Conservation (phyloP, 2,329 filamentous ascomycete species). For the Parastagonospora nodorum region DNA sequence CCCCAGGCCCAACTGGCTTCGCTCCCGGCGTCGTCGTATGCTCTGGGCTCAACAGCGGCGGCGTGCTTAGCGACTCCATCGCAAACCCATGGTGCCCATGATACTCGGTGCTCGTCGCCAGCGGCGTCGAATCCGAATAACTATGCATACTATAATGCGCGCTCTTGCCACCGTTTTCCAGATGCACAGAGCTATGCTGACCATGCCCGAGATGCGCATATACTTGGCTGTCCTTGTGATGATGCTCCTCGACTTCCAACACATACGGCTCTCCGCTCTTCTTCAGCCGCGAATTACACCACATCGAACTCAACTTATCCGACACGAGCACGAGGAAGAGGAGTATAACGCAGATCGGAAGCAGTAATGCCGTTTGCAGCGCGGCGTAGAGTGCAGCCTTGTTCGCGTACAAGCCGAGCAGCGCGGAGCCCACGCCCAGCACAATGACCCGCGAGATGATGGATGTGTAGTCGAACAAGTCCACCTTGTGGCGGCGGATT, state of each 20-base stretch:
- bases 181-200: slow-evolving; percentile 14
- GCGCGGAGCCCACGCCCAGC: slow-evolving; percentile 28
- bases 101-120: slow-evolving; percentile 23
- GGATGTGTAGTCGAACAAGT: slow-evolving; percentile 48
- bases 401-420: slow-evolving; percentile 39
- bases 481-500: slow-evolving; percentile 46
- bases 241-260: slow-evolving; percentile 35
- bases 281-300: slow-evolving; percentile 36
- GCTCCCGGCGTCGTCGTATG: slow-evolving; percentile 1
- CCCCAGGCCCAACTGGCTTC: slow-evolving; percentile 9
- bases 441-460: slow-evolving; percentile 37
- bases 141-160: slow-evolving; percentile 22
- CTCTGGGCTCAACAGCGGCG: slow-evolving; percentile 21
- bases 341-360: slow-evolving; percentile 44
- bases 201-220: slow-evolving; percentile 8
- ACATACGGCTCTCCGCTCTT: slow-evolving; percentile 39
- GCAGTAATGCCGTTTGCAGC: slow-evolving; percentile 39
- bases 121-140: slow-evolving; percentile 19
- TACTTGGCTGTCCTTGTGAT: slow-evolving; percentile 17
- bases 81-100: slow-evolving; percentile 15
- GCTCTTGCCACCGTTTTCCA: slow-evolving; percentile 24
- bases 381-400: slow-evolving; percentile 24
- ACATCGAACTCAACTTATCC: slow-evolving; percentile 38
- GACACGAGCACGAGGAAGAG: slow-evolving; percentile 38
- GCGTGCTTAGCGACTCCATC: slow-evolving; percentile 24